Base-by-base conservation (phyloP, 768 basidiomycete species). In the Xerocomus brunneocitrinus region DNA sequence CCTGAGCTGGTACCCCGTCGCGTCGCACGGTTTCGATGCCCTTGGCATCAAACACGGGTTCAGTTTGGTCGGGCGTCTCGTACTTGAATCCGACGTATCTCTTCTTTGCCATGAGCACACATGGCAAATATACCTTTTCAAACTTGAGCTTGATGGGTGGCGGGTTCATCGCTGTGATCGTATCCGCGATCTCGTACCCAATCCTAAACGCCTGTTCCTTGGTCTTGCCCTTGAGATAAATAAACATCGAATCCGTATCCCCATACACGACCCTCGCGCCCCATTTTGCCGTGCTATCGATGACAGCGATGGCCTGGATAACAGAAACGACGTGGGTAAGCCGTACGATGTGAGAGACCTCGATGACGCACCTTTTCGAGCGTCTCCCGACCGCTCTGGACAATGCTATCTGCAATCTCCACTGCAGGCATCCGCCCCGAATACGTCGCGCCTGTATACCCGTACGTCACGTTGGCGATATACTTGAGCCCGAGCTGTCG, bases 371-470 rank as follows among this genome's bases (percentile, higher is more conserved):
- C 95, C 81, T 93, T 91, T 70, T 98, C 95, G 22, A 98, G 74
- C 0, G 92, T 98, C 71, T 98, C 95, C 38, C 97, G 79, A 5
- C 97, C 95, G 40, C 84, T 95, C 72, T 98, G 94, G 0, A 99
- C 95, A 60, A 98, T 98, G 52, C 92, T 92, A 62, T 99, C 97
- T 0, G 97, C 97, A 38, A 99, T 92, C 68, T 98, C 95, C 19
- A 98, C 95, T 9, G 91, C 92, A 24, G 97, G 97, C 97, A 99
- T 98, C 45, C 97, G 78, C 3, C 97, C 97, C 14, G 95, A 98
- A 64, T 85, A 97, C 1, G 89, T 88, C 2, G 97, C 97, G 55
- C 89, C 80, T 0, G 95, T 98, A 66, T 99, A 98, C 0, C 97
- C 95, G 62, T 99, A 98, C 0, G 92, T 98, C 38, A 91, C 89